Base-by-base conservation (phyloP, 2,329 filamentous ascomycete genomes). In the Alternaria metachromatica region DNA sequence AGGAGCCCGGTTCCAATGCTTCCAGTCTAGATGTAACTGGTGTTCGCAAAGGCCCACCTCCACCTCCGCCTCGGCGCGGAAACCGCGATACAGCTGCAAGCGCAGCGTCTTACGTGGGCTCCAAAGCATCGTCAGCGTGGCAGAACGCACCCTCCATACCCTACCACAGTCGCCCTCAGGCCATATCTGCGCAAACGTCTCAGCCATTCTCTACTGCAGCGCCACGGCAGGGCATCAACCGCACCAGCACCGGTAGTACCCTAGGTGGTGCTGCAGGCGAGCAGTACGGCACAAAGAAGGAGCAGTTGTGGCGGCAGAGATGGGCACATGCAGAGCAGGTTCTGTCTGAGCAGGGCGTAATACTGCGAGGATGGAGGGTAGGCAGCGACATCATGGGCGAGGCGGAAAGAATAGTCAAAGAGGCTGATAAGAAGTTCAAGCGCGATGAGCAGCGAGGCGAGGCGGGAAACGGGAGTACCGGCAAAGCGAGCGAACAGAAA, bases 261-360 rank as follows among this genome's bases (percentile, higher is more conserved):
- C 49, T 75, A 3, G 71, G 70, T 45, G 70, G 67, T 7, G 60
- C 55, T 5, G 66, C 69, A 1, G 70, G 71, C 3, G 76, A 72
- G 10, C 62, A 72, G 41, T 73, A 73, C 53, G 72, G 82, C 54
- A 92, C 88, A 77, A 93, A 91, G 81, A 90, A 92, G 68, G 83
- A 93, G 59, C 89, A 90, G 63, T 74, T 93, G 51, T 96, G 92
- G 92, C 84, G 85, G 65, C 86, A 89, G 60, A 82, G 92, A 44
- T 87, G 92, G 81, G 86, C 85, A 45, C 82, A 87, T 48, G 92
- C 92, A 4, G 88, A 91, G 66, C 82, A 84, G 45, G 82, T 88
- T 28, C 83, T 95, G 10, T 87, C 87, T n/a, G 81, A 83, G 6
- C 82, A 89, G 43, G 90, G 90, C 5, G 90, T 96, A 1, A 82